These are phyloP conservation scores for Biscutella auriculata DNA, from an alignment of 441 rosid genomes.

Conservation along the genomic window DNA sequence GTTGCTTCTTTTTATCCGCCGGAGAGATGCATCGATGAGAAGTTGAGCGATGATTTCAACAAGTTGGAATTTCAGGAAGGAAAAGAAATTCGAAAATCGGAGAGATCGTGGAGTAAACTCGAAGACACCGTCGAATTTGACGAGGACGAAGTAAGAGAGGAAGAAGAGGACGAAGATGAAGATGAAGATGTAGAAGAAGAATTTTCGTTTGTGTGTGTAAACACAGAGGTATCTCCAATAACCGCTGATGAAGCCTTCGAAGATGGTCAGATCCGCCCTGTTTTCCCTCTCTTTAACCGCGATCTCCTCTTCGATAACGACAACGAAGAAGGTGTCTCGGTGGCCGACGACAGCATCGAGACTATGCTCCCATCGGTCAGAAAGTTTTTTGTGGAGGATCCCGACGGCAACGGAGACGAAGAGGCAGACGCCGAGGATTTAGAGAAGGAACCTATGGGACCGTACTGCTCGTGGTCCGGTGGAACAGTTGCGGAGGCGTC, in stretches of 20 bases:
- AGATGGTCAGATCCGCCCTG: constrained; percentile 68
- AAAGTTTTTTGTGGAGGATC: constrained; percentile 44
- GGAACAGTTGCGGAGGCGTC: constrained; percentile 33
- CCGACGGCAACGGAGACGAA: constrained; percentile 3
- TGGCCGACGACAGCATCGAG: background rate
- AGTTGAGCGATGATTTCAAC: constrained; percentile 23
- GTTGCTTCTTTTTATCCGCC: constrained; percentile 14
- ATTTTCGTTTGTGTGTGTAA: constrained; percentile 49
- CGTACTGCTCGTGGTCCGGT: constrained; percentile 53
- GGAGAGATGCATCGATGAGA: constrained; percentile 9
- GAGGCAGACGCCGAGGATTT: background rate
- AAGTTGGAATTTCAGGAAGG: constrained; percentile 7
- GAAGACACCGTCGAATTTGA: constrained; percentile 12
- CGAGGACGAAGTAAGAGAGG: background rate
- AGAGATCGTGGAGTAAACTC: constrained; percentile 20
- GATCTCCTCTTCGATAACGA: constrained; percentile 25
- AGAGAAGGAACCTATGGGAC: constrained; percentile 30
- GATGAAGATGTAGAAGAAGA: constrained; percentile 40
- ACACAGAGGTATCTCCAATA: constrained; percentile 41
- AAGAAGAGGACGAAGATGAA: background rate
- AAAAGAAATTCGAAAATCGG: background rate
- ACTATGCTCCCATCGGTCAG: constrained; percentile 31
- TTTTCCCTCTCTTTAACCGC: constrained; percentile 56
- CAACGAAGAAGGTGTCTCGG: constrained; percentile 2
- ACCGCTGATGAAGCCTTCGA: constrained; percentile 60